Evolutionary conservation across 306 rosid genomes (phyloP).

Genomic region (Fragaria ananassa): DNA sequence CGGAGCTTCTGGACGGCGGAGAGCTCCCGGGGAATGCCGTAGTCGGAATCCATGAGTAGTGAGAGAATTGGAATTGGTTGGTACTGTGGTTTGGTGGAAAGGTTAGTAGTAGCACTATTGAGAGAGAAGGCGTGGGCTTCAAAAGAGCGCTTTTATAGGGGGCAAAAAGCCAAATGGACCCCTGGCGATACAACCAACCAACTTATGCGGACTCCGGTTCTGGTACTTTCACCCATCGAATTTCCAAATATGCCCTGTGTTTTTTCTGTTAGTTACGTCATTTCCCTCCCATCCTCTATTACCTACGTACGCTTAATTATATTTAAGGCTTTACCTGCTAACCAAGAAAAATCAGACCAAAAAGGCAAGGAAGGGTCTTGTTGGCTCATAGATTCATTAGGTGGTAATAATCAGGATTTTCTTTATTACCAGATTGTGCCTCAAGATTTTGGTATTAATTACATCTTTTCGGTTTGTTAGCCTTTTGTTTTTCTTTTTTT

Average conservation of each 20-base stretch:
- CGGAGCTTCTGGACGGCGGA: conserved; percentile 78
- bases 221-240: background rate
- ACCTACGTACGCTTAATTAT: background rate
- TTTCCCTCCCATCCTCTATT: background rate
- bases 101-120: background rate
- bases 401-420: too few species aligned
- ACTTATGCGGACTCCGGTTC: background rate
- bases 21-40: conserved; percentile 89
- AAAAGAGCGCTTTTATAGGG: conserved; percentile 13
- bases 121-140: background rate
- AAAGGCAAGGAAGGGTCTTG: background rate
- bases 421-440: too few species aligned
- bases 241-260: background rate
- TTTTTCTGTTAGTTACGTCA: background rate
- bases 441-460: background rate
- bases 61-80: background rate
- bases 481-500: too few species aligned
- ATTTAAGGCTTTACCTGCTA: background rate
- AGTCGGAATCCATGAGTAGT: conserved; percentile 68
- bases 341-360: background rate
- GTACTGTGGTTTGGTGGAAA: background rate
- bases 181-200: background rate
- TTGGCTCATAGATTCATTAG: background rate
- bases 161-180: background rate
- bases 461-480: too few species aligned